A percentile compares a stretch with the other conserved stretches of the same genome.
Conservation (phyloP, 306 rosid genomes). For the Citrullus amarus region DNA sequence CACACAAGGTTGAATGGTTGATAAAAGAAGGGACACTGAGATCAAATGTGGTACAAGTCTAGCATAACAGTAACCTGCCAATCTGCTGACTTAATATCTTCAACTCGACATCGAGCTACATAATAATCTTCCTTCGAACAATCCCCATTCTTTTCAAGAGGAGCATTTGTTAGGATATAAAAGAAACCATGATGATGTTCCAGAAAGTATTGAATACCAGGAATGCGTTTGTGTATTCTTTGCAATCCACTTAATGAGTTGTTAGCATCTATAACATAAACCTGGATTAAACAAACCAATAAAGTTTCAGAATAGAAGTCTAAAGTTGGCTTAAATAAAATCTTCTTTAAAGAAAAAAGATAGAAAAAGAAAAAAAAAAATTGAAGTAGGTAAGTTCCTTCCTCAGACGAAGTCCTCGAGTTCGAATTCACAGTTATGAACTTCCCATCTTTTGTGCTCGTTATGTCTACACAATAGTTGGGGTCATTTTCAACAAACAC, state of each 20-base stretch:
- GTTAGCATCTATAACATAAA: constrained; percentile 58
- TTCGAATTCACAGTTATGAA: constrained; percentile 94
- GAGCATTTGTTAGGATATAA: constrained; percentile 81
- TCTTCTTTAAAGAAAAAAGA: background rate
- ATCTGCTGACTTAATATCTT: constrained; percentile 43
- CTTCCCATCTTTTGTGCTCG: constrained; percentile 95
- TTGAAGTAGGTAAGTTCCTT: constrained; percentile 41
- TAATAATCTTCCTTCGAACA: constrained; percentile 63
- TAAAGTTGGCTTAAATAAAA: background rate
- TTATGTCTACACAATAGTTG: constrained; percentile 79
- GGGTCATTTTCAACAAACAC: constrained; percentile 68
- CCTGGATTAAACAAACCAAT: constrained; percentile 44
- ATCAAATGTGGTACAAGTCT: background rate
- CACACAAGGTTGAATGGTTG: background rate
- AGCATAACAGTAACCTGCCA: constrained; percentile 48
- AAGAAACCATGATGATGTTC: constrained; percentile 80
- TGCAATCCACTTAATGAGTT: constrained; percentile 48
- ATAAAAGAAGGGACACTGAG: background rate
- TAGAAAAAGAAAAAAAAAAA: constrained; percentile 4
- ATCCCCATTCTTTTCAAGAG: constrained; percentile 26
- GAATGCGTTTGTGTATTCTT: constrained; percentile 52
- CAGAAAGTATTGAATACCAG: constrained; percentile 67
- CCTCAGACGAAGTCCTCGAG: constrained; percentile 99
- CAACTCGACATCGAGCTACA: constrained; percentile 49
- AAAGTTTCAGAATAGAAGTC: constrained; percentile 19